Base-by-base conservation (phyloP, 768 basidiomycete species). In the Mrakia gelida region DNA sequence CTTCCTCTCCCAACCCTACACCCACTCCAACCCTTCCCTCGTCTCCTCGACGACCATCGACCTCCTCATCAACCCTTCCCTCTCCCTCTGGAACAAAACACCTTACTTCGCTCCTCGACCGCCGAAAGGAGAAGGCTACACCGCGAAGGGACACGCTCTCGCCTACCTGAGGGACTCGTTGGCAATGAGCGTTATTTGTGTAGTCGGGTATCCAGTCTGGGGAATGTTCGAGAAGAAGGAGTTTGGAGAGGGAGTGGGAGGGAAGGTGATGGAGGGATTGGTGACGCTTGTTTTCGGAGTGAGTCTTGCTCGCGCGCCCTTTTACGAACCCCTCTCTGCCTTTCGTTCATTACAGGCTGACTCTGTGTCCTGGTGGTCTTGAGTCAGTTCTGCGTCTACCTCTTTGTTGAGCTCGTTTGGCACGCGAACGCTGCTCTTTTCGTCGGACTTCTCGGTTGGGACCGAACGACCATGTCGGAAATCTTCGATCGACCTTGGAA, bases 341-440 rank as follows among this genome's bases (percentile, higher is more conserved):
- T 21, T 21, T 52, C 18, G 9, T 52, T 52, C 49, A 4, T 21
- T 2, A 49, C 13, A 38, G 8, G 38, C 38, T 38, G 38, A 38
- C 38, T 38, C 8, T 8, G 3, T 3, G 8, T 38, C 38, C 38
- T 38, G 38, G 38, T 38, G 38, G 38, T 38, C 38, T 8, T 8
- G 38, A 38, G 8, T 21, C 68, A 77, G 76, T 18, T 63, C 11
- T 63, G 72, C 49, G 77, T 78, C 4, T 73, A 73, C 63, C 65
- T 74, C 23, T 78, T 78, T 26, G 62, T 78, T 32, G 77, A 78
- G 30, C 28, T 68, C 41, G 67, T 78, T 59, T 78, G 73, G 32
- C 77, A 78, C 28, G 34, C 15, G 10, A 59, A 49, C 41, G 72
- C 72, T 8, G 63, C 73, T 8, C 0, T 70, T 26, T 75, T n/a